Evolutionary conservation across 768 basidiomycete species (phyloP), one percentile per base, ranked within the genome.

Genomic region (Mycena epipterygia): DNA sequence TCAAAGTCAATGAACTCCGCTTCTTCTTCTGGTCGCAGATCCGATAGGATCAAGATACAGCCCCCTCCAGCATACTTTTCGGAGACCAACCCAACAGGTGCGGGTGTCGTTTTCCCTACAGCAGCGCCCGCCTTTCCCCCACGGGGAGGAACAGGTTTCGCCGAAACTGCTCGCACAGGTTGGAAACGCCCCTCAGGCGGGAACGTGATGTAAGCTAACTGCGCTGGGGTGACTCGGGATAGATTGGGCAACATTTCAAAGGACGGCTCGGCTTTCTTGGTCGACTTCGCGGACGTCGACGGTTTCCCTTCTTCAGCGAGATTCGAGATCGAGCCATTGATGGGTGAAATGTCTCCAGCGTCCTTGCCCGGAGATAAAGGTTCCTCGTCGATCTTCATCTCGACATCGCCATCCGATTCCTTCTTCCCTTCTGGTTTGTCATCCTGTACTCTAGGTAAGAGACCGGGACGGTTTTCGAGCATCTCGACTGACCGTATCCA

Each of bases 201-300:
- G 88, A 99, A 97, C 53, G 89, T 87, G 76, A 99, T 89, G 80
- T 93, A 89, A n/a, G 89, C 83, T 30, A 97, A 83, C 79, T 99
- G 98, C 0, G 92, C 90, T 23, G 97, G 95, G 3, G 94, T 95
- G 25, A 98, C 97, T 56, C 98, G 92, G 23, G 95, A 93, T 78
- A 98, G 92, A 84, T 99, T 99, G 25, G 90, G 84, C 14, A 95
- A 84, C 67, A 83, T 87, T 82, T 98, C 95, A 16, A 85, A 93
- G 3, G 87, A 81, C 2, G 95, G 91, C 77, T 99, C 98, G 19
- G 81, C 77, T 79, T 91, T 95, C 76, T 90, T 90, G 67, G 86
- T 80, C n/a, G 81, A 76, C 74, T 86, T 84, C 21, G 81, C 64
- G n/a, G 81, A 75, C 35, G 83, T 67, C 19, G 81, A 75, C 39